A percentile compares a stretch with the other conserved stretches of the same genome.
Conservation (phyloP, 176 grass and related monocot genomes). For the Bromus sterilis region DNA sequence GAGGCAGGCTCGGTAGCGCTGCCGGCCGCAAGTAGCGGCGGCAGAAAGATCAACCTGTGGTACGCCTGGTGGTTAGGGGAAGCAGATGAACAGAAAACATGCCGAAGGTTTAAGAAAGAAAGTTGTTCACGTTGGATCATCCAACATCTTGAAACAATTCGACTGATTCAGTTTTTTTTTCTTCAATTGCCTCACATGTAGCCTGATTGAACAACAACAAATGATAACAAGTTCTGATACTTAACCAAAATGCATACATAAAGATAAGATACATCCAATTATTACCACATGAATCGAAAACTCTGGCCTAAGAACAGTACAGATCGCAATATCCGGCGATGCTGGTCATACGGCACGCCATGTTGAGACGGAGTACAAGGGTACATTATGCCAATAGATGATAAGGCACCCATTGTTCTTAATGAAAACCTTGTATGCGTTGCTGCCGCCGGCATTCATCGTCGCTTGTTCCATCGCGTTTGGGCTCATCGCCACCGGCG, state of each 20-base stretch:
- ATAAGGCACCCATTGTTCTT: constrained; percentile 9
- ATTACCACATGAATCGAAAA: neutral
- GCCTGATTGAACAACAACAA: neutral
- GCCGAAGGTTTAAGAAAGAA: no score
- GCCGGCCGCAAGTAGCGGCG: no score
- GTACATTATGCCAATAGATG: constrained; percentile 24
- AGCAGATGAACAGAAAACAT: no score
- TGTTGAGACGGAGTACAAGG: constrained; percentile 47
- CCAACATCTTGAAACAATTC: no score
- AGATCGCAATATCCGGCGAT: neutral
- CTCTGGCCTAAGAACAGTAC: neutral
- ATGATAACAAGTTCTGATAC: neutral
- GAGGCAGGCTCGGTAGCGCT: no score
- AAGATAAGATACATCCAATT: neutral
- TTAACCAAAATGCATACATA: neutral
- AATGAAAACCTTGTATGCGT: constrained; percentile 7
- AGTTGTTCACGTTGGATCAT: no score
- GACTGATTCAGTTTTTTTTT: no score
- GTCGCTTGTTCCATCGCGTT: neutral
- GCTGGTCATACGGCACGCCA: constrained; percentile 26
- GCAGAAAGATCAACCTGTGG: no score
- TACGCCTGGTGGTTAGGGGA: no score
- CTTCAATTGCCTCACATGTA: no score
- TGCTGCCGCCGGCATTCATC: neutral
- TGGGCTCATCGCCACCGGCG: neutral